Percentiles rank a stretch among this genome's conserved stretches.
phyloP scores from a whole-genome alignment of 371 early-diverging fungal species.

The Rhizopus arrhizus region DNA sequence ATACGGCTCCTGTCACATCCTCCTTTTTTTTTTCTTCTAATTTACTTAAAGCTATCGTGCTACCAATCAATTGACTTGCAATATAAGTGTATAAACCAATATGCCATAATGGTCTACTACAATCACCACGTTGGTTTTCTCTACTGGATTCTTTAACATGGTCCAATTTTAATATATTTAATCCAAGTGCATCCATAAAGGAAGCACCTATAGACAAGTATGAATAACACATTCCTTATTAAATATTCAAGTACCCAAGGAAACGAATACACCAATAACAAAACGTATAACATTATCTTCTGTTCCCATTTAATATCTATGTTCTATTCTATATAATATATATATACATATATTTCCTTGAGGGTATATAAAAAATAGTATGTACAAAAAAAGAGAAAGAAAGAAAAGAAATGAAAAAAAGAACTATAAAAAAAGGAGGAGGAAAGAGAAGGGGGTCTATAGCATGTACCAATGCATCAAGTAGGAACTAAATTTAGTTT shows the following conservation, averaged over 20 bases:
- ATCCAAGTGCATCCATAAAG: conserved; percentile 71
- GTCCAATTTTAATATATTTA: conserved; percentile 69
- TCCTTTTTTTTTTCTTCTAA: conserved; percentile 6
- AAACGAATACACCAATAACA: conserved; percentile 67
- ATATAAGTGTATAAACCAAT: conserved; percentile 69
- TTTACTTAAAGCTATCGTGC: conserved; percentile 70
- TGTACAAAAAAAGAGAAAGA: conserved; percentile 21
- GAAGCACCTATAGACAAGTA: conserved; percentile 44
- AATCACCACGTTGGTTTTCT: conserved; percentile 59
- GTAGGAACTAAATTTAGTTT: background rate
- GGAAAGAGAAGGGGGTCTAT: conserved; percentile 1
- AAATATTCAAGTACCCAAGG: conserved; percentile 37
- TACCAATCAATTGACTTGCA: conserved; percentile 66
- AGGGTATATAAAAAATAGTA: conserved; percentile 8
- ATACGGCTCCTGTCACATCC: background rate
- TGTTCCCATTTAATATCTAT: conserved; percentile 31
- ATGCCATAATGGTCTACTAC: conserved; percentile 70
- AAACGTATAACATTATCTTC: conserved; percentile 53
- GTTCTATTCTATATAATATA: too few relatives aligned
- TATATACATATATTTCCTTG: background rate
- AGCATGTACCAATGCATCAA: background rate
- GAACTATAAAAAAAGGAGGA: conserved; percentile 7
- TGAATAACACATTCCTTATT: background rate
- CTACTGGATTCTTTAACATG: conserved; percentile 63
- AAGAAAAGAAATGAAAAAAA: conserved; percentile 23